Percentiles rank a stretch among this genome's conserved stretches.
Evolutionary conservation across 768 basidiomycete species (phyloP).

Genomic region (Cystofilobasidium bisporidii): DNA sequence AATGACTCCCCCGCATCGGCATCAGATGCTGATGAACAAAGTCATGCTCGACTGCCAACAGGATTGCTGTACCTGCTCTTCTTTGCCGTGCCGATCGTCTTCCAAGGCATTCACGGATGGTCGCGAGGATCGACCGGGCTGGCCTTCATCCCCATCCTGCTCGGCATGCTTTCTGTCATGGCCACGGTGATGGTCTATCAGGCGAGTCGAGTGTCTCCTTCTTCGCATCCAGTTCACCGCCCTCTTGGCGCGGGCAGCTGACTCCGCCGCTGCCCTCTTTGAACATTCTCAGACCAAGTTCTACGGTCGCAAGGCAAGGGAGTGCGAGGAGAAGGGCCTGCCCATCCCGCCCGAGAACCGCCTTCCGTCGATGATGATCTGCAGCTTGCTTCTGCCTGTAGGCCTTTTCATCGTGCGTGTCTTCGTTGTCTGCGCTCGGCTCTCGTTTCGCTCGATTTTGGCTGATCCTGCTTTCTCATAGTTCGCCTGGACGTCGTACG

Average conservation of each 20-base stretch:
- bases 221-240: too few relatives aligned
- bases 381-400: conserved; percentile 3
- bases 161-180: conserved; percentile 22
- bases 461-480: too few relatives aligned
- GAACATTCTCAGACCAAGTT: background rate
- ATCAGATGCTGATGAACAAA: too few relatives aligned
- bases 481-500: conserved; percentile 18
- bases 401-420: conserved; percentile 23
- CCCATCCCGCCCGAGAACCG: conserved; percentile 3
- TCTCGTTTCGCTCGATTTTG: too few relatives aligned
- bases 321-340: background rate
- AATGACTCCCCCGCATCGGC: too few relatives aligned
- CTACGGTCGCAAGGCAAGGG: background rate
- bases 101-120: conserved; percentile 2
- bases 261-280: too few relatives aligned
- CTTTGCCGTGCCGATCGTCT: conserved; percentile 24
- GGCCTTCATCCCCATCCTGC: conserved; percentile 22
- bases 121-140: conserved; percentile 20
- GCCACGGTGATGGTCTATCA: conserved; percentile 19
- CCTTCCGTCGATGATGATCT: conserved; percentile 24
- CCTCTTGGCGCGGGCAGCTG: too few relatives aligned
- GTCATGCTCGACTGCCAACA: too few relatives aligned
- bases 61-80: conserved; percentile 23
- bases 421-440: too few relatives aligned
- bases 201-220: background rate